Base-by-base conservation (phyloP, 129 eudicot species). In the Gnaphalium uliginosum region DNA sequence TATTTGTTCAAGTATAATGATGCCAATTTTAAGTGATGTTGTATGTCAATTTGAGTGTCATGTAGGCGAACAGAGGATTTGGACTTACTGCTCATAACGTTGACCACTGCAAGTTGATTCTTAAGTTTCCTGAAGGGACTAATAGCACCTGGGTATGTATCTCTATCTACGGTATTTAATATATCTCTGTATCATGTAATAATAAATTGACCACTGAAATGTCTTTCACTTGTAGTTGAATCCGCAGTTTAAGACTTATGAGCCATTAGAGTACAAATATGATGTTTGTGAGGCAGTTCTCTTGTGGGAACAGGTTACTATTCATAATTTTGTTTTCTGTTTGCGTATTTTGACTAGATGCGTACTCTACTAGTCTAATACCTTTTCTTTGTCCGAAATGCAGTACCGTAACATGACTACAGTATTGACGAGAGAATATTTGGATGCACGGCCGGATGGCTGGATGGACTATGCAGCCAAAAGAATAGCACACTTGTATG, bases 371-470 rank as follows among this genome's bases (percentile, higher is more conserved):
- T 85, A 56, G 48, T 46, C 76, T 70, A 73, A 71, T 74, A 15
- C 26, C 5, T 73, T 57, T 66, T 74, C 11, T 26, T 54, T 84
- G 76, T 85, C 76, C 77, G 72, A 71, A 83, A 76, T 86, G 92
- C 97, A 94, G 99, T 94, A 94, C 75, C 97, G 97, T 76, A 94
- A 94, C 85, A 91, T 89, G 91, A 94, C 97, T 69, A 94, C 97
- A 78, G 93, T 91, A 76, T 84, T 94, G 83, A 94, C 99, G 18
- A 84, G 99, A 86, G 99, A 94, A 76, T 94, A 94, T 84, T 79
- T 94, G 60, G 99, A 94, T 86, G 90, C 91, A 61, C 91, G 97
- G 48, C 99, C 99, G 6, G 97, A 94, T 87, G 99, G 99, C 25
- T 94, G 99, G 99, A 73, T 94, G 78, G 92, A 90, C 35, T 90